Evolutionary conservation across 2,329 filamentous ascomycete genomes (phyloP), one percentile per base, ranked within the genome.

Genomic region (Dactylonectria macrodidyma): DNA sequence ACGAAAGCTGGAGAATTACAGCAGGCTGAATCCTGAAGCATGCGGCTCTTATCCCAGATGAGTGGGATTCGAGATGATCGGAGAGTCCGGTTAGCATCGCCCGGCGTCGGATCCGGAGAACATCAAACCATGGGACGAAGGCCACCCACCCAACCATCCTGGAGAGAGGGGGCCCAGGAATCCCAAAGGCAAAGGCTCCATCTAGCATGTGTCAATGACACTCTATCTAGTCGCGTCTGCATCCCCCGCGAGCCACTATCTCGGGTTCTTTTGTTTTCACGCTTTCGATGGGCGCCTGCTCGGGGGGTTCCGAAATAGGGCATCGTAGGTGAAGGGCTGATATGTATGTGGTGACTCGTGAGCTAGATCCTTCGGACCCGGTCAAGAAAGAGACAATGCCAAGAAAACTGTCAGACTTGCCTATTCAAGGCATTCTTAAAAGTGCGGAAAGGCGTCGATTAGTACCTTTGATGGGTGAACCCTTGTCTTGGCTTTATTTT

Each of bases 61-160:
- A 22, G 59, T 62, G 54, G 52, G 34, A 52, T 11, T 58, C 34
- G 44, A 66, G 64, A 54, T 54, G 5, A 62, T 57, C 58, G 59
- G 52, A 38, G 22, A 38, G 19, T 24, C 59, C 52, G 64, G 54
- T 55, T 51, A 54, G 24, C 46, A 58, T 58, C 47, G 59, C 58
- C 58, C 58, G 52, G 36, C 9, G 10, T 62, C 58, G 58, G 63
- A 41, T 52, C 36, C 58, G 63, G 63, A 46, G 41, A 46, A 34
- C 24, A 48, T 30, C 26, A 33, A 46, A 38, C 38, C 26, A 47
- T 19, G 48, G 26, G 47, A 38, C 22, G 51, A 16, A 30, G 26
- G 26, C 4, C 26, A 30, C 26, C 26, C 2, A 30, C 26, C 26
- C 26, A 30, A 30, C 26, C 57, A 66, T 26, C 63, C 57, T 24